Base-by-base conservation (phyloP, 2,329 filamentous ascomycete genomes). In the Sporothrix brasiliensis region DNA sequence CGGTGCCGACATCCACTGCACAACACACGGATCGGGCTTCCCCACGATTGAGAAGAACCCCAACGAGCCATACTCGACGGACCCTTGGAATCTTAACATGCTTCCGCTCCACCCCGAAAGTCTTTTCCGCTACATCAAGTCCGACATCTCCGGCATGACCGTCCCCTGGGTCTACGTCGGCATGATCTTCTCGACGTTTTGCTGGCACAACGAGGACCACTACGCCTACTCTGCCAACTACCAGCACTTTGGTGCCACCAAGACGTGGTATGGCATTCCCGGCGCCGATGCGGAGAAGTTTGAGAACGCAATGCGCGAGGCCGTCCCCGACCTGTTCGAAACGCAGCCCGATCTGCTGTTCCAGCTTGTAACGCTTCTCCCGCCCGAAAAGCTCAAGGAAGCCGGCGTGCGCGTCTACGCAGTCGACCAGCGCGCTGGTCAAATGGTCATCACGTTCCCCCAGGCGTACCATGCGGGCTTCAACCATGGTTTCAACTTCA, bases 181-280 rank as follows among this genome's bases (percentile, higher is more conserved):
- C 73, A 99, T 99, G 95, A 96, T 97, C 52, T 99, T 99, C 79
- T 99, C 95, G 0, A 98, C 95, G 0, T 99, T 99, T 77, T 99
- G 95, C 80, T 99, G 95, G 95, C 95, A 99, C 79, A 97, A 97
- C 74, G 95, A 99, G 77, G 95, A 99, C 77, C 95, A 99, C 77
- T 97, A 97, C 78, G 91, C 95, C 1, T 99, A 98, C 78, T 99
- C 95, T 0, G 92, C 95, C 68, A 99, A 99, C 75, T 99, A 98
- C 76, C 95, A 99, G 79, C 95, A 99, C 76, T 97, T 99, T 76
- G 95, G 95, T 11, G 93, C 94, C 1, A 99, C 95, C 1, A 99
- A 99, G 82, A 99, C 95, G 0, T 99, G 95, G 95, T 99, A 99
- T 76, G 95, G 95, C 3, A 97, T 99, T 74, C 95, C 95, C 0